Conservation (phyloP, 352 stramenopile species). For the Phytopythium boreale region DNA sequence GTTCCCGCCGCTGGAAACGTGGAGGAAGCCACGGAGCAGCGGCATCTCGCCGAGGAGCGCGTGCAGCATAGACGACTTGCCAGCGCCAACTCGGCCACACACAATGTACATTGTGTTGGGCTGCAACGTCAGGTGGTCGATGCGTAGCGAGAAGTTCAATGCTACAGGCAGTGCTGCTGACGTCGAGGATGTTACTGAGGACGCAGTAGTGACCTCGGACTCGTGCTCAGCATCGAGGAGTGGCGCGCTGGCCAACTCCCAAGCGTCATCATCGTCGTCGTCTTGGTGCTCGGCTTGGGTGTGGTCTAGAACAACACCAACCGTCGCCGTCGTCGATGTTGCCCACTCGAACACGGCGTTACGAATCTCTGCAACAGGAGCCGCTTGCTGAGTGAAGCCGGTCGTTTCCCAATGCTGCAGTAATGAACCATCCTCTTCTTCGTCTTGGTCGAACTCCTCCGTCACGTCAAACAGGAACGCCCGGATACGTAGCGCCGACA, state of each 20-base stretch:
- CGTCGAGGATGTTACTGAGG: background rate
- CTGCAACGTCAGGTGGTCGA: slow-evolving; percentile 42
- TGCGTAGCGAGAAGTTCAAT: slow-evolving; percentile 36
- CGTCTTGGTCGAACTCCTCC: background rate
- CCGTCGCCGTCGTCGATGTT: background rate
- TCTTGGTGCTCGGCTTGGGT: background rate
- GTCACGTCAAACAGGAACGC: slow-evolving; percentile 54
- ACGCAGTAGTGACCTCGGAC: background rate
- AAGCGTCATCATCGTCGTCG: background rate
- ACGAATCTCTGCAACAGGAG: slow-evolving; percentile 17
- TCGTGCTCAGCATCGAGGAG: background rate
- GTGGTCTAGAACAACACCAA: background rate
- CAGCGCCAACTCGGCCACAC: slow-evolving; percentile 89
- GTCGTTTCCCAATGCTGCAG: slow-evolving; percentile 1
- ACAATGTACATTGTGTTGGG: slow-evolving; percentile 53
- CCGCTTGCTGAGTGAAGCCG: background rate
- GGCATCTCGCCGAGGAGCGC: slow-evolving; percentile 96
- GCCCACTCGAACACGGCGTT: slow-evolving; percentile 33
- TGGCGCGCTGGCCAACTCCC: background rate
- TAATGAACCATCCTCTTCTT: background rate
- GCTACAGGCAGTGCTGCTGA: too few relatives aligned
- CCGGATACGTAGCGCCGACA: slow-evolving; percentile 78
- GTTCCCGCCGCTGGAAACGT: slow-evolving; percentile 2
- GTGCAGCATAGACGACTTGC: slow-evolving; percentile 95
- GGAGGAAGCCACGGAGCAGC: slow-evolving; percentile 21